A percentile compares a stretch with the other conserved stretches of the same genome.
Evolutionary conservation across 2,329 filamentous ascomycete genomes (phyloP).

Genomic region (Microcyclospora tardicrescens): DNA sequence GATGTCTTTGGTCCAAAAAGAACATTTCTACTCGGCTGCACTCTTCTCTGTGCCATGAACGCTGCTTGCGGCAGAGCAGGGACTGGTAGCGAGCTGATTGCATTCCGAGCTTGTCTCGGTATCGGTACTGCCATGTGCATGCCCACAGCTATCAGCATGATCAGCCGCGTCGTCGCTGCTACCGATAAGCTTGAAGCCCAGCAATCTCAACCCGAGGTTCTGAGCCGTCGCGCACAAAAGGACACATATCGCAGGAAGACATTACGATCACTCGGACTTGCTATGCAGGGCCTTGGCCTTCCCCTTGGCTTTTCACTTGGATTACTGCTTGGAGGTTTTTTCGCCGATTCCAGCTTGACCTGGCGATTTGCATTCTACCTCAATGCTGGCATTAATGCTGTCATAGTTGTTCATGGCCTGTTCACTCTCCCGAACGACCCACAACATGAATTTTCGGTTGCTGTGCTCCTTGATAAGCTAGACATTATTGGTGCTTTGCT

Average conservation of each 20-base stretch:
- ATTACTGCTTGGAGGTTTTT: conserved; percentile 37
- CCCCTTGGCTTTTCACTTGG: conserved; percentile 41
- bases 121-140: conserved; percentile 16
- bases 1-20: no score
- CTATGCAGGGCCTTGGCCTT: conserved; percentile 29
- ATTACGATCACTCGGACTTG: no score
- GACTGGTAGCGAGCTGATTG: conserved; percentile 19
- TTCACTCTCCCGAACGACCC: conserved; percentile 23
- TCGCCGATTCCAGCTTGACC: conserved; percentile 32
- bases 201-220: no score
- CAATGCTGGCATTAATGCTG: conserved; percentile 29
- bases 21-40: no score
- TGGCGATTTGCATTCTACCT: conserved; percentile 42
- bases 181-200: no score
- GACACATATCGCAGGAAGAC: no score
- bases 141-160: conserved; percentile 36
- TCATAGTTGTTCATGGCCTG: conserved; percentile 26
- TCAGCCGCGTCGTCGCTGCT: conserved; percentile 11
- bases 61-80: conserved; percentile 29
- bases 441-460: not conserved
- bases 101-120: conserved; percentile 12
- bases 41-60: no score
- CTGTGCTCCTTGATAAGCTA: conserved; percentile 18
- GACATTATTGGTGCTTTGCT: conserved; percentile 40
- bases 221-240: no score